Conservation (phyloP, 495 filamentous ascomycete species). For the Neohortaea acidophila region DNA sequence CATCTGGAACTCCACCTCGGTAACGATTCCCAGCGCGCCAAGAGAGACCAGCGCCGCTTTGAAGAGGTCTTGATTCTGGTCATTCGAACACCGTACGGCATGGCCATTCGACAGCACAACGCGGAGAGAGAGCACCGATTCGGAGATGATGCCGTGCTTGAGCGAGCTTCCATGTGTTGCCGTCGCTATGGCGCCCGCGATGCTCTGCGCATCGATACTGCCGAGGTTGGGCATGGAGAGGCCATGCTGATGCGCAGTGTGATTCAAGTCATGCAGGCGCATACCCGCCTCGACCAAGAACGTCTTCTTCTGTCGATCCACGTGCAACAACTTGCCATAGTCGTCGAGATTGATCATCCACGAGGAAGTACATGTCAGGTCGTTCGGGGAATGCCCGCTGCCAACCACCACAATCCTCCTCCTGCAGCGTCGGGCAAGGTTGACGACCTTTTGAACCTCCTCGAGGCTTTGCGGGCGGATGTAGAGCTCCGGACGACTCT, state of each 20-base stretch:
- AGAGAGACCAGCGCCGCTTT: slow-evolving; percentile 75
- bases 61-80: slow-evolving; percentile 62
- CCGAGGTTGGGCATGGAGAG: slow-evolving; percentile 78
- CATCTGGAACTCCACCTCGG: slow-evolving; percentile 71
- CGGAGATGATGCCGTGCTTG: slow-evolving; percentile 66
- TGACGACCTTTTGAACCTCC: slow-evolving; percentile 72
- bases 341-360: slow-evolving; percentile 92
- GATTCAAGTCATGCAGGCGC: slow-evolving; percentile 52
- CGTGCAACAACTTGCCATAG: slow-evolving; percentile 53
- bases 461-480: slow-evolving; percentile 60
- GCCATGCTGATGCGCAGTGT: slow-evolving; percentile 52
- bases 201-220: slow-evolving; percentile 85
- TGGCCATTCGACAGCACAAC: slow-evolving; percentile 75
- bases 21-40: slow-evolving; percentile 79
- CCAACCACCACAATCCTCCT: slow-evolving; percentile 68
- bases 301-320: slow-evolving; percentile 46
- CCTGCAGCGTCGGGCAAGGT: slow-evolving; percentile 63
- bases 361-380: slow-evolving; percentile 81
- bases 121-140: slow-evolving; percentile 53
- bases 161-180: slow-evolving; percentile 85
- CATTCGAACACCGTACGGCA: slow-evolving; percentile 53
- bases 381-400: slow-evolving; percentile 79
- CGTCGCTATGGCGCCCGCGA: slow-evolving; percentile 84
- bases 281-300: slow-evolving; percentile 79
- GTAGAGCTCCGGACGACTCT: slow-evolving; percentile 74